Evolutionary conservation across 345 rosid species (phyloP), one percentile per base, ranked within the genome.

Genomic region (Acer saccharum): DNA sequence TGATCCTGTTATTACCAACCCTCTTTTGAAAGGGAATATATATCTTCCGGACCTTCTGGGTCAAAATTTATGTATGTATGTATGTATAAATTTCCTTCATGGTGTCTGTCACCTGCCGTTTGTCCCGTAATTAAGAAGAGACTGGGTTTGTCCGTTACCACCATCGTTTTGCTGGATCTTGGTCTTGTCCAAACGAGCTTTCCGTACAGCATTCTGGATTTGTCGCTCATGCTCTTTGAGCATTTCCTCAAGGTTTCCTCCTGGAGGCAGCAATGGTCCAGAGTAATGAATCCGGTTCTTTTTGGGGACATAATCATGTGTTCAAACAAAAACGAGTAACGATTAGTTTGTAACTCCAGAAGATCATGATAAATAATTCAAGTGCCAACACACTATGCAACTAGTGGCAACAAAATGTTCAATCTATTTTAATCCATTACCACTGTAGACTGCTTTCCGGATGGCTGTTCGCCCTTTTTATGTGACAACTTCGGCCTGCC

Each of bases 231-330:
- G 95, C 82, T 92, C 93, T 84, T 90, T 96, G 62, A 96, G 91
- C 97, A 94, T 92, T 77, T 92, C 97, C 50, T 94, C 98, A 0
- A 93, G 80, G 89, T 92, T 87, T 65, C 94, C 93, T 75, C 91
- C 90, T 11, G 81, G 64, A 60, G 90, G 85, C 73, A 90, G 48
- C 88, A 92, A 84, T 9, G 95, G 90, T 76, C 99, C 98, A 16
- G 97, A 92, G 81, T 79, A 87, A 74, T 91, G 89, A 29, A 92
- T 84, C 68, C 81, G 86, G 61, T 81, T 77, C 76, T 83, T 89
- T 81, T 82, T 84, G 18, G 71, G 68, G 63, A 72, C 66, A 69
- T 77, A 75, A 69, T 74, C 85, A 94, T 89, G 86, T 32, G 52
- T 58, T 74, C 76, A 77, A 75, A 77, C 52, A 50, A 52, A 81